Evolutionary conservation across 1,284 basidiomycete species (phyloP).

Genomic region (Cryptococcus sp.): DNA sequence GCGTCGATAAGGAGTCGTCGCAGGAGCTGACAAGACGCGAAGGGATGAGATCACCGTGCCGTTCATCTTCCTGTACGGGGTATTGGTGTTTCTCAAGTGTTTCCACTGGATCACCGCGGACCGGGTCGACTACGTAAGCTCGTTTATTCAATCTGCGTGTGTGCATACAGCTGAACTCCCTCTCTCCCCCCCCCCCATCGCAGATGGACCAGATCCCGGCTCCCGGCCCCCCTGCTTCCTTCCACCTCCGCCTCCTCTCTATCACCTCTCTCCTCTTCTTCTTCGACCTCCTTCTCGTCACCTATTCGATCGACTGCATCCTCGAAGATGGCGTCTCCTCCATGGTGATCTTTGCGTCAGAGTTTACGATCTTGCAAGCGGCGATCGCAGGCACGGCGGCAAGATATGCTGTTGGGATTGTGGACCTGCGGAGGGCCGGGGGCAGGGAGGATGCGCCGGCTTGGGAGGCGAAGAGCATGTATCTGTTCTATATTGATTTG

Average conservation of each 20-base stretch:
- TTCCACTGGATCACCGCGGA: conserved; percentile 97
- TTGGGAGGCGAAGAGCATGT: conserved; percentile 99
- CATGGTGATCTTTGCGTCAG: conserved; percentile 91
- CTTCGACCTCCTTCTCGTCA: conserved; percentile 39
- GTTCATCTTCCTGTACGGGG: conserved; percentile 87
- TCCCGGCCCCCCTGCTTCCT: conserved; percentile 72
- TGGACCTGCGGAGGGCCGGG: conserved; percentile 75
- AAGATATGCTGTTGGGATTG: conserved; percentile 79
- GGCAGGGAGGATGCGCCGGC: conserved; percentile 82
- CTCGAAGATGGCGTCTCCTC: conserved; percentile 61
- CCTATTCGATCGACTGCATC: conserved; percentile 36
- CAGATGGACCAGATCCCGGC: conserved; percentile 98
- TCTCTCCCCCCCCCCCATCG: conserved; percentile 2
- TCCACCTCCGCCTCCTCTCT: conserved; percentile 76
- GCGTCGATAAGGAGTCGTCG: background rate
- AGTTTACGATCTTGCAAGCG: conserved; percentile 85
- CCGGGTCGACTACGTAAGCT: conserved; percentile 89
- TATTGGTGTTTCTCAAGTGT: conserved; percentile 89
- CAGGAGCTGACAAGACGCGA: background rate
- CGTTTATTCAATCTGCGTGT: background rate
- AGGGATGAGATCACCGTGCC: conserved; percentile 83
- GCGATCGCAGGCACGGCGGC: conserved; percentile 70
- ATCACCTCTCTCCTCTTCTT: conserved; percentile 38
- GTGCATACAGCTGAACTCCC: background rate
- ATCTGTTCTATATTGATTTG: conserved; percentile 90